Conservation (phyloP, 257 asterid genomes). For the Solanum ahanhuiri region DNA sequence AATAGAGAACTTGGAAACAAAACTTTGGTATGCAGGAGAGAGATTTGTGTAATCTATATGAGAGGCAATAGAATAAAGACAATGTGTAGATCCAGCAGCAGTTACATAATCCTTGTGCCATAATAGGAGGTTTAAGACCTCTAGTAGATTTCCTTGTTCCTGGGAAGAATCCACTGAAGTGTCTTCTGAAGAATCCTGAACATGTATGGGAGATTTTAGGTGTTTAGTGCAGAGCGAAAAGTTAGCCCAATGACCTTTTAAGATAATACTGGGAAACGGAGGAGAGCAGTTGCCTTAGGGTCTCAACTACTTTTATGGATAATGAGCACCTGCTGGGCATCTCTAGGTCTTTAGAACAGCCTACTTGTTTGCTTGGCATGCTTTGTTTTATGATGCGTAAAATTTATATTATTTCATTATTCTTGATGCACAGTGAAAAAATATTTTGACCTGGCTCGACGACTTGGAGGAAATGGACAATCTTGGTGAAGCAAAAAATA, state of each 20-base stretch:
- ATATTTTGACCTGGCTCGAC: slow-evolving; percentile 77
- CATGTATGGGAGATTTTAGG: background rate
- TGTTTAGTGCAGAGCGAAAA: background rate
- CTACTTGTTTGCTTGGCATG: background rate
- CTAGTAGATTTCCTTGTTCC: no score
- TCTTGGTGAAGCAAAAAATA: slow-evolving; percentile 46
- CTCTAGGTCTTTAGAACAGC: background rate
- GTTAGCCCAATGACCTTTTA: background rate
- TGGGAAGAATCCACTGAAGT: no score
- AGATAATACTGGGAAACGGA: background rate
- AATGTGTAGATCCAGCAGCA: no score
- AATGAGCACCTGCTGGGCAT: background rate
- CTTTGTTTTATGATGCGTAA: background rate
- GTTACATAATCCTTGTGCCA: no score
- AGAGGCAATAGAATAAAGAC: no score
- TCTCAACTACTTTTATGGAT: background rate
- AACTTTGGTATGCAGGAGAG: no score
- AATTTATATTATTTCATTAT: background rate
- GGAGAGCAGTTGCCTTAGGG: background rate
- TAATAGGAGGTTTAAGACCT: no score
- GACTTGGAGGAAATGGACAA: slow-evolving; percentile 80
- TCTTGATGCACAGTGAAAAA: slow-evolving; percentile 61
- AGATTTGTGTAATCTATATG: no score
- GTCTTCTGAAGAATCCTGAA: no score
- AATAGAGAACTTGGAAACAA: no score